Evolutionary conservation across 1,139 yeast genomes (phyloP).

Genomic region (Candida sp.): DNA sequence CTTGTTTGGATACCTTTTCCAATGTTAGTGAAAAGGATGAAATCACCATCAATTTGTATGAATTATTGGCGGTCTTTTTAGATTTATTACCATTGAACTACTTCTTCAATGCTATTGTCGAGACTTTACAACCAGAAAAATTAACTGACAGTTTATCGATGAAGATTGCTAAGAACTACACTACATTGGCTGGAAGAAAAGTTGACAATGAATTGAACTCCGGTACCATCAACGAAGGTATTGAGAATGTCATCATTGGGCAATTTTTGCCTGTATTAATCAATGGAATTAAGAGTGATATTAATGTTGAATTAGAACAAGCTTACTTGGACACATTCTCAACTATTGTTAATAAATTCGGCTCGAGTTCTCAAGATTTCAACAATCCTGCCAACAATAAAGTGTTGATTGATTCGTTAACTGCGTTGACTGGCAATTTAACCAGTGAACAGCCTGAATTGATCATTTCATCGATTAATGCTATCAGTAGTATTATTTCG

Average conservation of each 20-base stretch:
- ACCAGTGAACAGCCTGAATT: slow-evolving; percentile 54
- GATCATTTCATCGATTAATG: slow-evolving; percentile 72
- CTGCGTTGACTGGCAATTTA: slow-evolving; percentile 49
- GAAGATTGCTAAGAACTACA: slow-evolving; percentile 49
- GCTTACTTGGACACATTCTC: slow-evolving; percentile 71
- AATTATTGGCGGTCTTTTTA: slow-evolving; percentile 57
- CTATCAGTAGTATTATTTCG: slow-evolving; percentile 66
- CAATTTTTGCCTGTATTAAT: slow-evolving; percentile 48
- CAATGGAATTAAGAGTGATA: slow-evolving; percentile 36
- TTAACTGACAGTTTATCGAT: slow-evolving; percentile 30
- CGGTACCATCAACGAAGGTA: slow-evolving; percentile 36
- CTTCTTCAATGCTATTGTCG: slow-evolving; percentile 65
- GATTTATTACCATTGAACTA: slow-evolving; percentile 71
- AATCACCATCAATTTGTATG: slow-evolving; percentile 28
- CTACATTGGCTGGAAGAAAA: slow-evolving; percentile 61
- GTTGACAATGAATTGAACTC: slow-evolving; percentile 59
- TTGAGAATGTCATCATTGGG: slow-evolving; percentile 37
- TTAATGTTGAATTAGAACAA: slow-evolving; percentile 53
- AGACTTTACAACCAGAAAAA: slow-evolving; percentile 48
- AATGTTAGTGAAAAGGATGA: slow-evolving; percentile 13
- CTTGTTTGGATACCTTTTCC: slow-evolving; percentile 30
- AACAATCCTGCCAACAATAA: slow-evolving; percentile 39
- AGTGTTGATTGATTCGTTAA: slow-evolving; percentile 46
- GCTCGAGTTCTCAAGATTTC: slow-evolving; percentile 30
- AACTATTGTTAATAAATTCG: slow-evolving; percentile 60